Percentiles rank a stretch among this genome's conserved stretches.
Conservation (phyloP, 179 eudicot species). For the Pouteria campechiana region DNA sequence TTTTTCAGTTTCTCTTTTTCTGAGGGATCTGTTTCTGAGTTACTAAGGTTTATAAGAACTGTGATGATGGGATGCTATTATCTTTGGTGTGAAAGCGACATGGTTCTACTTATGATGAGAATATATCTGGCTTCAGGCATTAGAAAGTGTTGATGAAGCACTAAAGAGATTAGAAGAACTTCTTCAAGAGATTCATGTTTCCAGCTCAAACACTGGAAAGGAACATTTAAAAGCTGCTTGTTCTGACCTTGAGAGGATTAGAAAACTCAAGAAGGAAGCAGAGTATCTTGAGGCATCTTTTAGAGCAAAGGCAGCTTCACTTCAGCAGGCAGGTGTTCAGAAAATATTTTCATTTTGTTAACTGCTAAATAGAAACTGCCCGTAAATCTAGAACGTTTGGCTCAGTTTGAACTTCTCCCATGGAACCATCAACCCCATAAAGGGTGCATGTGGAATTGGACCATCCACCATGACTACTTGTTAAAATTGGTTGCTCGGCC, state of each 20-base stretch:
- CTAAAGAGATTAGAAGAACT: constrained; percentile 68
- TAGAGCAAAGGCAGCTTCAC: constrained; percentile 87
- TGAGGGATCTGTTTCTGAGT: too few species aligned
- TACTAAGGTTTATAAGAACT: too few species aligned
- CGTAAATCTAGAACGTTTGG: too few species aligned
- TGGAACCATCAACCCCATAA: too few species aligned
- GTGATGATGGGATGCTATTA: too few species aligned
- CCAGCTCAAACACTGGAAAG: constrained; percentile 77
- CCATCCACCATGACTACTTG: too few species aligned
- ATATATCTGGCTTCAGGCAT: constrained; percentile 38
- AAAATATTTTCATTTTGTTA: too few species aligned
- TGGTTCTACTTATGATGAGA: background rate
- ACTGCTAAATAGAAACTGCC: too few species aligned
- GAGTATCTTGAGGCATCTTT: constrained; percentile 98
- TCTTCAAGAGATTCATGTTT: constrained; percentile 93
- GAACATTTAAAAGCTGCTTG: constrained; percentile 98
- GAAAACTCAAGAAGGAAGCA: constrained; percentile 95
- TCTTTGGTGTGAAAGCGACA: background rate
- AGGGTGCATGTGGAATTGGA: too few species aligned
- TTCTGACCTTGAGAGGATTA: constrained; percentile 94
- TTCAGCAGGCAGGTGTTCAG: constrained; percentile 54
- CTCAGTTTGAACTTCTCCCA: too few species aligned
- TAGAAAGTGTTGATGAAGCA: constrained; percentile 91
- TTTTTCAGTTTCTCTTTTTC: too few species aligned
- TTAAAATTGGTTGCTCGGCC: too few species aligned